Conservation (phyloP, 2,329 filamentous ascomycete genomes). For the Daldinia sp. region DNA sequence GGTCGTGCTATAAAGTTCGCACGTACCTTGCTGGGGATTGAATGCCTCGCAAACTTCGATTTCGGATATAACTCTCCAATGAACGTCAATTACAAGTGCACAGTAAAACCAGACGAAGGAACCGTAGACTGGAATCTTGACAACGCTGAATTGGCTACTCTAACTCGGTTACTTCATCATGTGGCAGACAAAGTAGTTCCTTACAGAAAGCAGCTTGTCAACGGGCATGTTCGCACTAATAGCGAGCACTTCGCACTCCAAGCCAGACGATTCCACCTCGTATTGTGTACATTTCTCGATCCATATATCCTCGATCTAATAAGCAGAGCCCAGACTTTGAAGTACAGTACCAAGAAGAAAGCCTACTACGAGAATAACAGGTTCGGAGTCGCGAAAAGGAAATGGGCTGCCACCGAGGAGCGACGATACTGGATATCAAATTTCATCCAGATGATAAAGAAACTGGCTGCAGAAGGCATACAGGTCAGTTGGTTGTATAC, state of each 20-base stretch:
- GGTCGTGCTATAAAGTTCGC: neutral
- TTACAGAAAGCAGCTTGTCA: conserved; percentile 1
- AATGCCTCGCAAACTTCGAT: neutral
- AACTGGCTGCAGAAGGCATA: conserved; percentile 17
- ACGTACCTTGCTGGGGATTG: neutral
- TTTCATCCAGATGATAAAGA: conserved; percentile 6
- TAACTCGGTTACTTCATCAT: neutral
- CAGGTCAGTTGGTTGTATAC: neutral
- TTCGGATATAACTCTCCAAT: neutral
- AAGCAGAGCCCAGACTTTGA: conserved; percentile 6
- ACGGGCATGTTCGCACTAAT: conserved; percentile 12
- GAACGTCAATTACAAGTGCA: neutral
- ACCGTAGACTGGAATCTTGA: conserved; percentile 22
- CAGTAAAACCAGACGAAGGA: neutral
- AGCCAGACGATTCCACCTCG: conserved; percentile 13
- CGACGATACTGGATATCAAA: conserved; percentile 3
- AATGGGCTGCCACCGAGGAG: conserved; percentile 9
- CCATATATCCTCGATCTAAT: neutral
- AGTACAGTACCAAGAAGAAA: conserved; percentile 7
- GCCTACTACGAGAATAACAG: conserved; percentile 11
- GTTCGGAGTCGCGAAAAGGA: neutral
- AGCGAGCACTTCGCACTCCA: conserved; percentile 21
- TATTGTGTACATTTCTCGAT: conserved; percentile 2
- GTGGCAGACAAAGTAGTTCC: conserved; percentile 16
- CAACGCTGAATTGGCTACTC: conserved; percentile 12